Conservation (phyloP, 2,329 filamentous ascomycete species). For the Domatiomyces catenatus region DNA sequence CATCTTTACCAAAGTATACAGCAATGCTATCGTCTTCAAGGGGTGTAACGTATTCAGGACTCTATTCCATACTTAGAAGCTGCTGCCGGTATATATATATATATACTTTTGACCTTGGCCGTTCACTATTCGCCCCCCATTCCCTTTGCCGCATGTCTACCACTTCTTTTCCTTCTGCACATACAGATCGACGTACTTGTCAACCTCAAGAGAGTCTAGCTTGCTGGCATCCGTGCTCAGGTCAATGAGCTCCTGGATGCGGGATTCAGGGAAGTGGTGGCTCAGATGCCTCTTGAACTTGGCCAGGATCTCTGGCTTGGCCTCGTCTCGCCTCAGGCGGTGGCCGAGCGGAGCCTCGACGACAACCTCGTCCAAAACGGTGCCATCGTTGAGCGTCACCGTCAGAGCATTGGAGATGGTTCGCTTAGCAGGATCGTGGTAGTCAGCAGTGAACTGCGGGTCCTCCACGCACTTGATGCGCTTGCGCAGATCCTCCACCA, state of each 20-base stretch:
- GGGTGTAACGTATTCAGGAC: too few species aligned
- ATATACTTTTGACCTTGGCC: too few species aligned
- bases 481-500: slow-evolving; percentile 81
- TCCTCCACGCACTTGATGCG: slow-evolving; percentile 96
- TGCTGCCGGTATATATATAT: too few species aligned
- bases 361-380: slow-evolving; percentile 72
- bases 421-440: slow-evolving; percentile 83
- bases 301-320: slow-evolving; percentile 87
- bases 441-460: slow-evolving; percentile 82
- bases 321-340: slow-evolving; percentile 79
- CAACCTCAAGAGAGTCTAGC: slow-evolving; percentile 67
- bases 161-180: slow-evolving; percentile 38
- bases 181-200: slow-evolving; percentile 86
- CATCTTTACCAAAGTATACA: too few species aligned
- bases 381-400: slow-evolving; percentile 87
- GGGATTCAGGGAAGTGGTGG: slow-evolving; percentile 62
- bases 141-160: slow-evolving; percentile 5
- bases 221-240: slow-evolving; percentile 59
- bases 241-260: slow-evolving; percentile 68
- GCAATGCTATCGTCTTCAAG: too few species aligned
- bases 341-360: slow-evolving; percentile 93
- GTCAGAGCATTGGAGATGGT: slow-evolving; percentile 96
- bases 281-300: slow-evolving; percentile 90
- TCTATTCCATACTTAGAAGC: too few species aligned
- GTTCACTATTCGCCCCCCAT: too few species aligned